Base-by-base conservation (phyloP, 768 basidiomycete genomes). In the Coprinopsis cinerea region DNA sequence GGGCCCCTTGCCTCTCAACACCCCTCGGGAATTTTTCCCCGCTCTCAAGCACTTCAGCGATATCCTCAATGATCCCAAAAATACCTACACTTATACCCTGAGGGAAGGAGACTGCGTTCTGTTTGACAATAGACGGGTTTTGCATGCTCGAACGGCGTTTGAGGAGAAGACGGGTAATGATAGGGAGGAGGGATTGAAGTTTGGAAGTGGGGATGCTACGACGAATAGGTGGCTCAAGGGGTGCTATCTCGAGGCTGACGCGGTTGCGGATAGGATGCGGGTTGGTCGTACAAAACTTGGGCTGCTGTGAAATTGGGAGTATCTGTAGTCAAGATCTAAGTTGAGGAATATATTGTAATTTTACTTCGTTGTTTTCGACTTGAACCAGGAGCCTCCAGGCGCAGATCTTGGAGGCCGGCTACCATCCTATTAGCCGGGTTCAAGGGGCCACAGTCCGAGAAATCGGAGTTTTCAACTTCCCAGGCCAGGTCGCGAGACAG, bases 171-270 rank as follows among this genome's bases (percentile, higher is more conserved):
- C 61, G 14, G 69, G 59, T 4, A 52, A 51, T 24, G 65, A 60
- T 10, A 63, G 55, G 27, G 63, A 27, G 3, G 49, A 42, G 17
- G 49, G 47, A 11, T 23, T 43, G 4, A 23, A 15, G 17, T 48
- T 56, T n/a, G 55, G 57, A 15, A 72, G 77, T 23, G 78, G 75
- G 27, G 77, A 77, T 49, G 36, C 20, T 28, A 52, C 22, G 44
- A 66, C 78, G 17, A 82, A 76, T 57, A 68, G 94, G 46, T 96
- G 94, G 94, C 67, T 97, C 47, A 96, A 96, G 67, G 94, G 95
- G 20, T 89, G 77, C 62, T 95, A 78, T 70, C 61, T 88, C 1
- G 85, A 88, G 59, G 81, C 76, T 2, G 86, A 88, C 57, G 64
- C 74, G 7, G 59, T 88, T 48, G 62, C 81, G 51, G 85, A 86